Percentiles rank a stretch among this genome's conserved stretches.
Conservation (phyloP, 2,329 filamentous ascomycete genomes). For the Fusarium sarcochroum region DNA sequence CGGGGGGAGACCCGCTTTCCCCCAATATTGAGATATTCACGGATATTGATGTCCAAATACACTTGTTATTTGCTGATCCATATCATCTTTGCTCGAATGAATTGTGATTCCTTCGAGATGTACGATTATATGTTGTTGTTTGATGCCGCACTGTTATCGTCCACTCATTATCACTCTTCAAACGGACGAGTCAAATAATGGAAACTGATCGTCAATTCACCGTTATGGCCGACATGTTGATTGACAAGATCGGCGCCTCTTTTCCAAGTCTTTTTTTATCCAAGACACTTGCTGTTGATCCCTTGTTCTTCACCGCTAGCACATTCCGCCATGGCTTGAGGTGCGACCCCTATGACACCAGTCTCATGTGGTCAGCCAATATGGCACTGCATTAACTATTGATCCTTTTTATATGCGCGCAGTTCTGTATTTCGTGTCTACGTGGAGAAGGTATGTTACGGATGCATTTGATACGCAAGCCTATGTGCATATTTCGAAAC, state of each 20-base stretch:
- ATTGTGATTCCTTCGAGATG: neutral
- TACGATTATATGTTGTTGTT: constrained; percentile 5
- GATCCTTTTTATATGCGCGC: neutral
- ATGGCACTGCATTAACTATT: neutral
- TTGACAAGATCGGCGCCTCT: constrained; percentile 32
- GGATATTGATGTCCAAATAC: too few species aligned
- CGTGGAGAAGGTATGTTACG: too few species aligned
- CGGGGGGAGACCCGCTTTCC: constrained; percentile 32
- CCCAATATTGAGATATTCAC: neutral
- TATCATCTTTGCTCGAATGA: neutral
- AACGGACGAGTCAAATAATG: constrained; percentile 12
- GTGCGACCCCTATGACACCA: constrained; percentile 26
- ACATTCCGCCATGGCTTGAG: constrained; percentile 34
- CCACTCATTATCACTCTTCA: neutral
- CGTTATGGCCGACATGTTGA: constrained; percentile 27
- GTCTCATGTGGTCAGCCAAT: constrained; percentile 14
- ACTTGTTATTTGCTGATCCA: neutral
- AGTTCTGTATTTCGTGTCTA: neutral
- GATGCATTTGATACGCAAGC: too few species aligned
- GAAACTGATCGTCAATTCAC: constrained; percentile 33
- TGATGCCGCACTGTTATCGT: neutral
- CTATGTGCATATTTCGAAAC: too few species aligned
- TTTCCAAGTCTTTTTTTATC: constrained; percentile 25
- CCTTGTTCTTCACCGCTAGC: constrained; percentile 34
- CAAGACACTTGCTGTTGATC: constrained; percentile 27